Base-by-base conservation (phyloP, 108 stramenopile genomes). In the Nitzschia palea region DNA sequence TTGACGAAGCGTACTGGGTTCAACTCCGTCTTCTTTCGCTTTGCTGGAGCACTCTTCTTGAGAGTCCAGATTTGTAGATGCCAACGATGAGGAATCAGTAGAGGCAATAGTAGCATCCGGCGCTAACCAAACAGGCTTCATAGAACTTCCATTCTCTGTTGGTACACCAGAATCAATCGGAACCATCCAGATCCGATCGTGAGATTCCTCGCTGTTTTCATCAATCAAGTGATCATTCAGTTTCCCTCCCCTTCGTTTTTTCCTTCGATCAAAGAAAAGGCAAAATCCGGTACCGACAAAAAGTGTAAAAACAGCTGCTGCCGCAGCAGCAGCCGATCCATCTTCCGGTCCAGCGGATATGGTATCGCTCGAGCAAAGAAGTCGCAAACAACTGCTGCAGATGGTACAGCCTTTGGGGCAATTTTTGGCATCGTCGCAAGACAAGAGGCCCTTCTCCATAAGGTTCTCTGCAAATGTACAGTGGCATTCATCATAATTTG, bases 381-480 rank as follows among this genome's bases (percentile, higher is more conserved):
- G 40, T 23, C 37, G 35, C 59, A 87, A 68, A 54, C 86, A 87
- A 23, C 53, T 80, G 33, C 54, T 62, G 62, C 86, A 87, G 25
- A 87, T 71, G 3, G 64, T 29, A 50, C 86, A 87, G 10, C 64
- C 56, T 12, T 18, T 17, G 18, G 86, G 86, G 37, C 86, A 87
- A 33, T 43, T 31, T 28, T 31, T 32, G 12, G 58, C 36, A 37
- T 77, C 81, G 17, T 62, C 65, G 40, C 86, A 87, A 8, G 77
- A 69, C 2, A 87, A 42, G 14, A 59, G 51, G 34, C 79, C 83
- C 32, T 67, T 54, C 4, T 70, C 56, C 74, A 80, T 74, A 10
- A 83, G 73, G 22, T 78, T 70, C 47, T 78, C 74, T 3, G 86
- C 76, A 44, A 67, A 82, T 10, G 66, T 78, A 34, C 86, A 87